These are phyloP conservation scores for Pontederia paniculata DNA, from an alignment of 176 grass and related monocot species.

Conservation along the genomic window DNA sequence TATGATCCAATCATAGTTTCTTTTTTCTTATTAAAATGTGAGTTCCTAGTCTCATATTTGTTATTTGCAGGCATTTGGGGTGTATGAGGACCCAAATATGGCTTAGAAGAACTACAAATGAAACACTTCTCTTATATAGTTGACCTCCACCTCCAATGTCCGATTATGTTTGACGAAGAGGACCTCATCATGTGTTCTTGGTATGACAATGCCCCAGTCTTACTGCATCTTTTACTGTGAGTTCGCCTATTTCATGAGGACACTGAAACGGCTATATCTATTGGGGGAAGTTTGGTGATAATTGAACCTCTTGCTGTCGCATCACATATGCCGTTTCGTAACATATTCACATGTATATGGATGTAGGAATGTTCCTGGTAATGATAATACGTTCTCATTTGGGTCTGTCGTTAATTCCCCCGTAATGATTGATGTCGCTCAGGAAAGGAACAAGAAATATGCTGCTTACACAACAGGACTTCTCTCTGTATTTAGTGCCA, in stretches of 20 bases:
- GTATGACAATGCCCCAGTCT: constrained; percentile 28
- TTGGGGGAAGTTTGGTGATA: constrained; percentile 39
- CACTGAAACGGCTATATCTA: constrained; percentile 33
- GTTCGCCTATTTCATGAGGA: constrained; percentile 47
- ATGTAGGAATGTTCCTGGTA: constrained; percentile 43
- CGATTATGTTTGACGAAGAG: constrained; percentile 43
- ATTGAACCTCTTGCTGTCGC: constrained; percentile 45
- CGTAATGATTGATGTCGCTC: constrained; percentile 19
- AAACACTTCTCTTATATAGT: constrained; percentile 51
- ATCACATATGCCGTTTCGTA: constrained; percentile 46
- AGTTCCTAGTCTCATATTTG: constrained; percentile 7
- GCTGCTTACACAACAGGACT: constrained; percentile 34
- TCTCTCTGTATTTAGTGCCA: constrained; percentile 29
- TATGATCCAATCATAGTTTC: too few species aligned
- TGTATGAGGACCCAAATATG: constrained; percentile 45
- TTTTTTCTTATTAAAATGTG: background rate
- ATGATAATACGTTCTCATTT: constrained; percentile 32
- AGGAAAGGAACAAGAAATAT: constrained; percentile 32
- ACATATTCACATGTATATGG: constrained; percentile 34
- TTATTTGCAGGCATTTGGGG: constrained; percentile 42
- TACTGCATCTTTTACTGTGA: constrained; percentile 43
- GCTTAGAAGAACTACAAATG: constrained; percentile 18
- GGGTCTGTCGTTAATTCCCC: constrained; percentile 19
- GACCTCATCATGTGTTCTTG: constrained; percentile 42
- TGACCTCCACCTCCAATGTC: constrained; percentile 54